Evolutionary conservation across 129 eudicot genomes (phyloP).

Genomic region (Artemisia tridentata): DNA sequence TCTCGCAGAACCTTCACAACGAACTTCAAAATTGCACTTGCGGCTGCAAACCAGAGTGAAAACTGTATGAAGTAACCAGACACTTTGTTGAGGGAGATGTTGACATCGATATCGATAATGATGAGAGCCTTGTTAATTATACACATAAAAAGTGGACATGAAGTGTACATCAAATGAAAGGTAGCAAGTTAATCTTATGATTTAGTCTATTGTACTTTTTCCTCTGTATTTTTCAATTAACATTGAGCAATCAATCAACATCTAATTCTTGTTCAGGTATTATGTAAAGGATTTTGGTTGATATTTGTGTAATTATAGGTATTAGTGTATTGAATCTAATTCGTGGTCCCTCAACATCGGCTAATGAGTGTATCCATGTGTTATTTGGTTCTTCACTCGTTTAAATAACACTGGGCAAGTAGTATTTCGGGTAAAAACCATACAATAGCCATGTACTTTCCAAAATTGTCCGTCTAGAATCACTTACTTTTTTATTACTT

Average conservation of each 20-base stretch:
- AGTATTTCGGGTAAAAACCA: too few relatives aligned
- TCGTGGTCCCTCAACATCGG: background rate
- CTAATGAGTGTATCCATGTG: too few relatives aligned
- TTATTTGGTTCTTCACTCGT: too few relatives aligned
- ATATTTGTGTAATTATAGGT: slow-evolving; percentile 16
- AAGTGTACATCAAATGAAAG: slow-evolving; percentile 18
- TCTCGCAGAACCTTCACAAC: slow-evolving; percentile 47
- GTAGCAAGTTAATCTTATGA: slow-evolving; percentile 2
- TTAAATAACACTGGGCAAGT: too few relatives aligned
- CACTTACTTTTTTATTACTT: too few relatives aligned
- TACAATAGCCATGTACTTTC: too few relatives aligned
- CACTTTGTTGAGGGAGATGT: background rate
- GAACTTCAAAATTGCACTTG: slow-evolving; percentile 66
- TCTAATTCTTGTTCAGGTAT: slow-evolving; percentile 17
- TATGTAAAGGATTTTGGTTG: slow-evolving; percentile 21
- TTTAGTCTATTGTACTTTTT: slow-evolving; percentile 2
- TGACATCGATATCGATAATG: background rate
- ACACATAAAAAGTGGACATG: background rate
- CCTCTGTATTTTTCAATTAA: background rate
- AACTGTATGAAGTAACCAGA: background rate
- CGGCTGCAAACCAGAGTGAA: slow-evolving; percentile 59
- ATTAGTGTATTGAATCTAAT: background rate
- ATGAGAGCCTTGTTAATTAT: slow-evolving; percentile 11
- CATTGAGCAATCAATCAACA: background rate
- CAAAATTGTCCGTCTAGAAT: too few relatives aligned